Evolutionary conservation across 192 early-diverging fungal species (phyloP).

Genomic region (Entophlyctis luteolus): DNA sequence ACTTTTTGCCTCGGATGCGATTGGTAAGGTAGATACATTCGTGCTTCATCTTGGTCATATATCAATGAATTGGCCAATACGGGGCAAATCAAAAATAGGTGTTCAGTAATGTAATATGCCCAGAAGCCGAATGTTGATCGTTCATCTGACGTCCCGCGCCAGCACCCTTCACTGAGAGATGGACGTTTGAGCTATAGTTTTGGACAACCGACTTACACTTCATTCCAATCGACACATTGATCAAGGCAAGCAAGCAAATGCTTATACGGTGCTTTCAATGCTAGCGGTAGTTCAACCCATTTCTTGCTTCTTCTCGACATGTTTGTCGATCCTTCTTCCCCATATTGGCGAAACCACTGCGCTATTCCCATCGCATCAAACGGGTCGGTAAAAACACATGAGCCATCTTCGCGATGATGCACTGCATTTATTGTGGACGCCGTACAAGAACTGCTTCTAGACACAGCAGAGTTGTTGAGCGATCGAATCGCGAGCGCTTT

Average conservation of each 20-base stretch:
- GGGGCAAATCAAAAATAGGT: slow-evolving; percentile 3
- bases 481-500: slow-evolving; percentile 5
- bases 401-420: slow-evolving; percentile 9
- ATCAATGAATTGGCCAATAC: slow-evolving; percentile 12
- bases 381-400: background rate
- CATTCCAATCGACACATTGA: background rate
- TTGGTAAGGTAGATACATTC: background rate
- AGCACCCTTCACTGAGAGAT: background rate
- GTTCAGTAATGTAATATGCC: background rate
- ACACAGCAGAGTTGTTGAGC: background rate
- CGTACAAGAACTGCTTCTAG: no score
- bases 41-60: background rate
- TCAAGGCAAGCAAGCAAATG: slow-evolving; percentile 15
- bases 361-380: slow-evolving; percentile 1
- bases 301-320: background rate
- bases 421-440: background rate
- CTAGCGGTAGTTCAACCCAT: slow-evolving; percentile 2
- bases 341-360: slow-evolving; percentile 13
- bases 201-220: background rate
- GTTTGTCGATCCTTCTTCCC: background rate
- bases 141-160: slow-evolving; percentile 1
- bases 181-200: background rate
- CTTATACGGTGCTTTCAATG: slow-evolving; percentile 14
- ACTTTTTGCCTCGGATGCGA: slow-evolving; percentile 17
- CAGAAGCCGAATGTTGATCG: background rate